Evolutionary conservation across 495 filamentous ascomycete genomes (phyloP), one percentile per base, ranked within the genome.

Genomic region (Cercophora scortea): DNA sequence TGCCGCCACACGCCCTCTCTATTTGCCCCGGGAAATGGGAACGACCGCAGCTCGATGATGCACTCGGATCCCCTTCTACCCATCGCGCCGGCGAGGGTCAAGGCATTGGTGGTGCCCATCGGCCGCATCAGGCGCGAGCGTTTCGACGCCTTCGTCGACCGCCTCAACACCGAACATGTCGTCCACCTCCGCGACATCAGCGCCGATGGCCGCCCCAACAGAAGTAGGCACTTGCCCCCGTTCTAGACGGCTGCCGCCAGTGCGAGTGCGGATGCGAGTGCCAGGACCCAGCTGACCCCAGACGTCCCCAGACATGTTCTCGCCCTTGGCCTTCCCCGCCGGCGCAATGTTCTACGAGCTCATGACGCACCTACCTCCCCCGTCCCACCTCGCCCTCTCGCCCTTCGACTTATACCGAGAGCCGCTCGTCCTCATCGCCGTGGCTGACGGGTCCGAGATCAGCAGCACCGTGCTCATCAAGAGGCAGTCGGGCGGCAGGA

Each of bases 291-390:
- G 25, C 25, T 25, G 25, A 25, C 25, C 25, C 25, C 25, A 25
- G 25, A 25, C 25, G 25, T 5, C 25, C 32, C n/a, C 62, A 96
- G 91, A 90, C 61, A 91, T 95, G 85, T 96, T 98, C 66, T 94
- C 90, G 42, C 93, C 93, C 25, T 75, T 95, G 57, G 90, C 89
- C 2, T 97, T 95, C 65, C 92, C 92, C 8, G 81, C 82, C 53
- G 93, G 93, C 50, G 81, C 84, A 56, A 85, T 99, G 57, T 79
- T 96, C 55, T 96, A 94, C 77, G 87, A 96, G 64, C 76, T 96
- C 49, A 85, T 87, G 39, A 89, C 86, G 47, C 85, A 88, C 54
- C 74, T 87, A 55, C 83, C 89, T 45, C 79, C 88, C 36, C 77
- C 86, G 36, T 86, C 88, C 38, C 89, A 91, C 63, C 71, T 89